These are phyloP conservation scores for Sarocladium brachiariae DNA, from an alignment of 2,329 filamentous ascomycete genomes.

Conservation along the genomic window DNA sequence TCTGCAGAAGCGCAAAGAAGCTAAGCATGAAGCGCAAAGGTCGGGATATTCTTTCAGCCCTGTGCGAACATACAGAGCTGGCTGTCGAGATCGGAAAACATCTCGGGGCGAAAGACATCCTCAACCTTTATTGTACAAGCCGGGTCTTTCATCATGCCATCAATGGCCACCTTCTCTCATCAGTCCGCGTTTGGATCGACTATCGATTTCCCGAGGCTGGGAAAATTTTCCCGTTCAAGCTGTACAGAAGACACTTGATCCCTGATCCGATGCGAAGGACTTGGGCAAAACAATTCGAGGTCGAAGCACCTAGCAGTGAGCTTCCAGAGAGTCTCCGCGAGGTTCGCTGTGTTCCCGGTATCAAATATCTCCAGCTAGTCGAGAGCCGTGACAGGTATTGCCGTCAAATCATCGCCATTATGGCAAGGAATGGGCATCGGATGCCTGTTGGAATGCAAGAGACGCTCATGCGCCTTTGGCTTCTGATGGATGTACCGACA, in stretches of 20 bases:
- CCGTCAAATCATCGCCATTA: conserved; percentile 54
- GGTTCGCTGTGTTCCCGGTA: conserved; percentile 49
- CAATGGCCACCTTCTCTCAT: conserved; percentile 51
- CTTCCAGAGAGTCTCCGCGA: conserved; percentile 16
- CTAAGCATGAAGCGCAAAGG: conserved; percentile 16
- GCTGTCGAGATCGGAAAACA: conserved; percentile 47
- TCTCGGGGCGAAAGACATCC: conserved; percentile 47
- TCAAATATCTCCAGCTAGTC: conserved; percentile 64
- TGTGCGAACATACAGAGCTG: conserved; percentile 43
- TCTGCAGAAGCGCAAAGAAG: conserved; percentile 11
- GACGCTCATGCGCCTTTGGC: conserved; percentile 62
- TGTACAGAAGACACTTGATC: conserved; percentile 51
- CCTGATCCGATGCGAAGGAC: conserved; percentile 49
- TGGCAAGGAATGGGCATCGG: conserved; percentile 52
- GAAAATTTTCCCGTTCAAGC: conserved; percentile 52
- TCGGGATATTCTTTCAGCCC: conserved; percentile 36
- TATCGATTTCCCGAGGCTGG: conserved; percentile 48
- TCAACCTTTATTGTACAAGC: conserved; percentile 59
- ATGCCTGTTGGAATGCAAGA: conserved; percentile 40
- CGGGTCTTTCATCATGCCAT: conserved; percentile 54
- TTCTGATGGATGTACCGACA: conserved; percentile 60
- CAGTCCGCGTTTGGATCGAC: conserved; percentile 48
- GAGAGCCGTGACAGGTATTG: conserved; percentile 48
- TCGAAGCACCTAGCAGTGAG: not conserved
- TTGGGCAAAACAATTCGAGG: conserved; percentile 16